Evolutionary conservation across 1,284 basidiomycete species (phyloP), one percentile per base, ranked within the genome.

Genomic region (Austropuccinia psidii): DNA sequence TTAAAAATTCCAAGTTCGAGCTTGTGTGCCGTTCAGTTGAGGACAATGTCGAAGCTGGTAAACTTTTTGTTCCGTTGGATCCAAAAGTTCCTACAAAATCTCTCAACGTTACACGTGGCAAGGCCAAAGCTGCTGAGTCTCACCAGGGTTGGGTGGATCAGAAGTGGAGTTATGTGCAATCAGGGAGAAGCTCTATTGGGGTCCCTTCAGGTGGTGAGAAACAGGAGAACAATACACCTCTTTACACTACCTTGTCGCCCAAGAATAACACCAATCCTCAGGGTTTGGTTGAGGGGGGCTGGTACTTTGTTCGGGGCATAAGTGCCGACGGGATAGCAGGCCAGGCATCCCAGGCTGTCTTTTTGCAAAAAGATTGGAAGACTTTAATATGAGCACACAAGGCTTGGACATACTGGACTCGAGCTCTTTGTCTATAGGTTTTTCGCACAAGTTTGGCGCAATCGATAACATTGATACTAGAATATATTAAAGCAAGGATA

Each of bases 31-130:
- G 35, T 15, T 33, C 54, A 7, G 9, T 57, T 29, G 33, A 41
- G 13, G 70, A 73, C 33, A 73, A 73, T 37, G 60, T 64, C 24
- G 70, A 73, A 47, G 24, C 60, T 33, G 70, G 70, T 19, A 50
- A 52, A 19, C 13, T 73, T 7, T 73, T 73, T 21, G 33, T 64
- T n/a, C 60, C 70, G 2, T 21, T 73, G 21, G 24, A 72, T 61
- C 55, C 55, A 15, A 33, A 24, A n/a, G 52, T 15, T 19, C 68
- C 68, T 8, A 72, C 54, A 15, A 47, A 57, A 17, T 24, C 58
- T n/a, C 29, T 72, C 19, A 31, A 62, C 0, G 27, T 72, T 15
- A 17, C 47, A 27, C 9, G n/a, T 17, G 55, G 9, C 19, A 57
- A 57, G n/a, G 21, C 41, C 4, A 58, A 52, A 37, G 27, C 57